A percentile compares a stretch with the other conserved stretches of the same genome.
Evolutionary conservation across 371 early-diverging fungal species (phyloP).

Genomic region (Apophysomyces ossiformis): DNA sequence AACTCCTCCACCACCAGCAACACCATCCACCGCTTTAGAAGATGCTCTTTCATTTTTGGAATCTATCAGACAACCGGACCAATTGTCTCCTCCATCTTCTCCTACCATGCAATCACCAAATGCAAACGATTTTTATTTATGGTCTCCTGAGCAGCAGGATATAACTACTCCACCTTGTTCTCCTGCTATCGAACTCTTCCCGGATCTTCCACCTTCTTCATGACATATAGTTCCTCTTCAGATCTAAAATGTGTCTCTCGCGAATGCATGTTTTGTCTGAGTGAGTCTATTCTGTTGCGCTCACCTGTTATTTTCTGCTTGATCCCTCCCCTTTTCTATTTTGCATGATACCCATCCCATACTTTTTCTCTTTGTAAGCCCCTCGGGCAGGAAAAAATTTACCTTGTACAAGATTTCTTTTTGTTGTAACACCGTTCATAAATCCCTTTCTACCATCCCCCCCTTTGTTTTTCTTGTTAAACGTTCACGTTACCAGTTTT

Average conservation of each 20-base stretch:
- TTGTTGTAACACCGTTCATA: neutral
- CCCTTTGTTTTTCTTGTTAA: neutral
- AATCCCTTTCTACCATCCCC: neutral
- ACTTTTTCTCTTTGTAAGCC: too few relatives aligned
- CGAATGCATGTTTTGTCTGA: neutral
- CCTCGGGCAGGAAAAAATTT: too few relatives aligned
- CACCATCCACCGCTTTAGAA: neutral
- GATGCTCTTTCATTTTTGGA: neutral
- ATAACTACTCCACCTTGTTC: neutral
- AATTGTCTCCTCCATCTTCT: conserved; percentile 4
- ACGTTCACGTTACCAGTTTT: neutral
- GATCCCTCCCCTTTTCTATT: too few relatives aligned
- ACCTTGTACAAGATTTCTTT: neutral
- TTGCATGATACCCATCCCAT: too few relatives aligned
- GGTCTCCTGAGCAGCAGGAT: conserved; percentile 9
- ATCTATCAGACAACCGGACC: neutral
- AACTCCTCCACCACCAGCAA: conserved; percentile 1
- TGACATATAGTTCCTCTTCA: neutral
- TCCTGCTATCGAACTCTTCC: conserved; percentile 4
- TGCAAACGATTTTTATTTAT: neutral
- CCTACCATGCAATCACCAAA: neutral
- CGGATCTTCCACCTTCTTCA: neutral
- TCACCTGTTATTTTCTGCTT: too few relatives aligned
- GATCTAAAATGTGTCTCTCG: neutral
- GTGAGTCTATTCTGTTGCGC: neutral